These are phyloP conservation scores for Drechmeria coniospora DNA, from an alignment of 2,329 filamentous ascomycete genomes.

Conservation along the genomic window DNA sequence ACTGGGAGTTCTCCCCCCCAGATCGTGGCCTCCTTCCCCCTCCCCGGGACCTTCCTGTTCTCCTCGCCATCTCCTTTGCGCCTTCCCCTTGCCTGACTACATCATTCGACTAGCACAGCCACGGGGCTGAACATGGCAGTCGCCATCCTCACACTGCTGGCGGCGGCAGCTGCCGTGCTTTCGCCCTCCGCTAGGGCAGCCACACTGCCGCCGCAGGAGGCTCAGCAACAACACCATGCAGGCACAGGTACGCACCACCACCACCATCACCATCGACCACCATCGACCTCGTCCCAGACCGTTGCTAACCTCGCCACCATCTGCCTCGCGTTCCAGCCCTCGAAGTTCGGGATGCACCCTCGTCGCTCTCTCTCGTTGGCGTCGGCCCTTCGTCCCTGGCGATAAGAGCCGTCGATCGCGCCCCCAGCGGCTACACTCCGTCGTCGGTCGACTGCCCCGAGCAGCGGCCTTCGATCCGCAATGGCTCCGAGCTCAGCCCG, in stretches of 20 bases:
- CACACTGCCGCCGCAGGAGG: neutral
- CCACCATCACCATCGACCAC: too few relatives aligned
- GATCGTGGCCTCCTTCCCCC: too few relatives aligned
- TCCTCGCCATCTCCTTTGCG: too few relatives aligned
- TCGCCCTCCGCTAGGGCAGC: neutral
- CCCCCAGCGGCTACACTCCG: constrained; percentile 51
- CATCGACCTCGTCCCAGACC: too few relatives aligned
- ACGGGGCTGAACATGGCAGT: neutral
- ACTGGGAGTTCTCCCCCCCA: too few relatives aligned
- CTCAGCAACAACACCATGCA: neutral
- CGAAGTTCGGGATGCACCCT: constrained; percentile 4
- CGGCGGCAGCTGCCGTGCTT: neutral
- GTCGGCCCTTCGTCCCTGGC: constrained; percentile 5
- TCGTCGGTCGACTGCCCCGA: constrained; percentile 51
- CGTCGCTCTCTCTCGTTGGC: neutral
- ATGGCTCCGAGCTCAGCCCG: constrained; percentile 39
- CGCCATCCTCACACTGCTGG: neutral
- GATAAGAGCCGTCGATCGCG: constrained; percentile 14
- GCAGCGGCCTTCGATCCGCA: constrained; percentile 55
- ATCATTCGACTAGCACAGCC: neutral
- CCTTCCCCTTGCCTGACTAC: neutral
- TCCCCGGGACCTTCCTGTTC: too few relatives aligned
- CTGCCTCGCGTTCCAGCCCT: too few relatives aligned
- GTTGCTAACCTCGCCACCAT: too few relatives aligned
- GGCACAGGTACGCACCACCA: too few relatives aligned